Evolutionary conservation across 1,284 basidiomycete genomes (phyloP), one percentile per base, ranked within the genome.

Genomic region (Malassezia nana): DNA sequence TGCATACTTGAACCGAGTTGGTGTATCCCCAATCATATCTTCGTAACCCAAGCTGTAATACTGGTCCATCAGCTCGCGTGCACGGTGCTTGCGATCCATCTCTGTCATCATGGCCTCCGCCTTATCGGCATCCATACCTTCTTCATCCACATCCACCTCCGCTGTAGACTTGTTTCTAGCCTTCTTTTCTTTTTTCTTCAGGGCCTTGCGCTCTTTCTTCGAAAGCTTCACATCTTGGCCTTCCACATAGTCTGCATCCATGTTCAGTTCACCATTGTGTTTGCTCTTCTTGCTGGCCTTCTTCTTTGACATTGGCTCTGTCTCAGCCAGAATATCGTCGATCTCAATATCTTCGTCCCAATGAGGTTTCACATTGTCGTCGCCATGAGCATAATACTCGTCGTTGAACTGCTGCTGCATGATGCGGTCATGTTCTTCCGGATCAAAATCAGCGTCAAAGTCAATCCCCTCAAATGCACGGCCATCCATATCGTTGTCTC

Each of bases 1-100:
- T 6, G 83, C 79, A 74, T 99, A 99, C 72, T 87, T 85, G 82
- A 98, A 99, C 12, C 89, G 84, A 0, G 92, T 96, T 1, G 89
- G 84, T 63, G 89, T 77, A 72, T 85, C 89, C 6, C 85, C 91
- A 56, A 90, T 89, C 79, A 94, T 82, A 72, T 95, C 91, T 75
- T 96, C 95, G 78, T 95, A 94, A 63, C 95, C 90, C 16, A 96
- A 79, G 26, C 79, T 82, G 73, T 89, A 86, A 48, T 96, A 79
- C 70, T 90, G 86, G 58, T 91, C 86, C 83, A 95, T 86, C 64
- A 91, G 87, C 66, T 86, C 79, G 52, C 89, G 83, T 49, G 91
- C 76, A 63, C 83, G 50, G 15, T 63, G 52, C 47, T 67, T 65
- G 26, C 66, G 62, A 50, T 72, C 72, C 4, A 58, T 50, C 6